These are phyloP conservation scores for Skeletonema menzelii DNA, from an alignment of 108 stramenopile genomes.

Conservation along the genomic window DNA sequence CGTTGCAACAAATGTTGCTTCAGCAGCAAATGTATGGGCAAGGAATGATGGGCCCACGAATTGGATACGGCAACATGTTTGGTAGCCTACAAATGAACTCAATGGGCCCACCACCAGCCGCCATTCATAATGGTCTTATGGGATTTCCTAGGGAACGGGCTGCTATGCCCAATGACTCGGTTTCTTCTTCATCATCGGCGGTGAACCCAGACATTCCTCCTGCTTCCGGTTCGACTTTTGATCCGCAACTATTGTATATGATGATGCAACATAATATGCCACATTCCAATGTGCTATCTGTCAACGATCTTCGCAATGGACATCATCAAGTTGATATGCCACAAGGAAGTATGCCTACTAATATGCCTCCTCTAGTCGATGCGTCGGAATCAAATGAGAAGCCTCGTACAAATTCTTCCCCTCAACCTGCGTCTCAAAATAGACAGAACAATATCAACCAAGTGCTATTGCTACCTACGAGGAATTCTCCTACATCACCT, in stretches of 20 bases:
- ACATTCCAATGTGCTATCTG: neutral
- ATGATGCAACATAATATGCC: conserved; percentile 2
- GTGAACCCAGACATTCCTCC: neutral
- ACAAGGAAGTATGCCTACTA: neutral
- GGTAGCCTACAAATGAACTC: neutral
- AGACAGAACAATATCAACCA: neutral
- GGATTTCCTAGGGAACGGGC: neutral
- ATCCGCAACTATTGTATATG: neutral
- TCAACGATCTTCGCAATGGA: neutral
- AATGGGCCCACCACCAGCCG: neutral
- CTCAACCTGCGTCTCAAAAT: neutral
- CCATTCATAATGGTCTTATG: neutral
- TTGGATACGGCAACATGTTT: neutral
- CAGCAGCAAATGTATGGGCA: neutral
- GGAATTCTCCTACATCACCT: neutral
- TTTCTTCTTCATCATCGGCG: neutral
- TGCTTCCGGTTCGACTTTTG: neutral
- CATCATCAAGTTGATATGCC: neutral
- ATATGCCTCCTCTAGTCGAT: neutral
- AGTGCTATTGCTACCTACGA: neutral
- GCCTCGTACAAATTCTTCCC: neutral
- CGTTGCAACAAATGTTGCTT: neutral
- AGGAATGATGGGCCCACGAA: neutral
- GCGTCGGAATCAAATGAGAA: neutral
- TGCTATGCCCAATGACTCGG: neutral